A percentile compares a stretch with the other conserved stretches of the same genome.
Conservation (phyloP, 2,329 filamentous ascomycete genomes). For the Zymoseptoria pseudotritici region DNA sequence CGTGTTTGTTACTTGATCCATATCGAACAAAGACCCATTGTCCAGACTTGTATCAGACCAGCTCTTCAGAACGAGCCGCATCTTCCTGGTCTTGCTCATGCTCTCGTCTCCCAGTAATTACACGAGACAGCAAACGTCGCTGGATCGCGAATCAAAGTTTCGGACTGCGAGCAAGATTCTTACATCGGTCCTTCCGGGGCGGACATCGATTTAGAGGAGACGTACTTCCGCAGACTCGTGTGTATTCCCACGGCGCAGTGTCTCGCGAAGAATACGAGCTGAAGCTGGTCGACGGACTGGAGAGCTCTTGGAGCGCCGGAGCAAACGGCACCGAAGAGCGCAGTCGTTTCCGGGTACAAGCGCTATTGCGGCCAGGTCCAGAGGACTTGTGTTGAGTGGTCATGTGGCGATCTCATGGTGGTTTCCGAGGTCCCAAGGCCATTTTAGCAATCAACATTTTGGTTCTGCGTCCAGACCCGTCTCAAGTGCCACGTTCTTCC, state of each 20-base stretch:
- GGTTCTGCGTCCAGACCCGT: background rate
- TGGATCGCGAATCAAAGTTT: background rate
- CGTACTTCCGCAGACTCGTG: background rate
- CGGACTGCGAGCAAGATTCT: background rate
- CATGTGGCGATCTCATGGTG: background rate
- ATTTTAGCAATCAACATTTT: background rate
- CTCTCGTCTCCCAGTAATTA: background rate
- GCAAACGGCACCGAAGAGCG: background rate
- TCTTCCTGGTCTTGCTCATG: background rate
- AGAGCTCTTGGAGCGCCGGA: background rate
- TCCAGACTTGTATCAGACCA: background rate
- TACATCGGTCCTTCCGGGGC: background rate
- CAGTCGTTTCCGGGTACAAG: background rate
- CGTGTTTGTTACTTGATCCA: background rate
- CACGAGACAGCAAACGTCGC: background rate
- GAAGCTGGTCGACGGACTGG: background rate
- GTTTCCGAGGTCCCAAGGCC: background rate
- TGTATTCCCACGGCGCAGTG: background rate
- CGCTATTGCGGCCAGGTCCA: background rate
- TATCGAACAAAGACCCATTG: background rate
- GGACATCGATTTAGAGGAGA: background rate
- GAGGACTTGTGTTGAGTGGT: background rate
- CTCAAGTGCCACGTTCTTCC: conserved; percentile 1
- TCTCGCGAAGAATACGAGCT: background rate
- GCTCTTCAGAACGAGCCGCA: background rate